phyloP scores from a whole-genome alignment of 768 basidiomycete genomes.

The Chalciporus chontae region DNA sequence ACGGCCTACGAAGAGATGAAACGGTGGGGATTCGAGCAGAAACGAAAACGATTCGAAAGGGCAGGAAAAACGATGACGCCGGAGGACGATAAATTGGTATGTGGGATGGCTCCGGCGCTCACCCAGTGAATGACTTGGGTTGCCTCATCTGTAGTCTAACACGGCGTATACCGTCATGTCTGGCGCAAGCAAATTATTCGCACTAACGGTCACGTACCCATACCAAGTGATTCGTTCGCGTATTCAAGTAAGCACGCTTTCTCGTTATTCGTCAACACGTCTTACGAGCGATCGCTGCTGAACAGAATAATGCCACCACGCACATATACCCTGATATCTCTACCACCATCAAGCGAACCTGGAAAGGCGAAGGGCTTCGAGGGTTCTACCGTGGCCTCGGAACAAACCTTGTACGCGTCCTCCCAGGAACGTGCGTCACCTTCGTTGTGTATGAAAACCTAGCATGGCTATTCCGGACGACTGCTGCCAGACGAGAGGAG shows the following conservation, averaged over 20 bases:
- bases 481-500: constrained; percentile 52
- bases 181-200: constrained; percentile 82
- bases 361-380: constrained; percentile 68
- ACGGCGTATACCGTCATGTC: constrained; percentile 89
- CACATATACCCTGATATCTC: constrained; percentile 82
- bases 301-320: constrained; percentile 61
- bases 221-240: constrained; percentile 96
- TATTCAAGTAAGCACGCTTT: constrained; percentile 63
- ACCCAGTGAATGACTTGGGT: not conserved
- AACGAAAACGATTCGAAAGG: constrained; percentile 56
- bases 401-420: constrained; percentile 89
- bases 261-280: not conserved
- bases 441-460: constrained; percentile 97
- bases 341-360: constrained; percentile 76
- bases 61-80: constrained; percentile 63
- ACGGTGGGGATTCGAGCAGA: constrained; percentile 78
- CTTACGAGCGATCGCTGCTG: not conserved
- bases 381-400: constrained; percentile 96
- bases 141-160: constrained; percentile 61
- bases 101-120: constrained; percentile 24
- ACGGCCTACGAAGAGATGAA: constrained; percentile 97
- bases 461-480: constrained; percentile 73
- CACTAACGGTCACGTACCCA: constrained; percentile 86
- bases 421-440: constrained; percentile 96
- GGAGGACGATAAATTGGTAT: constrained; percentile 83